A percentile compares a stretch with the other conserved stretches of the same genome.
phyloP scores from a whole-genome alignment of 139 green algal species.

The Raphidocelis subcapitata region DNA sequence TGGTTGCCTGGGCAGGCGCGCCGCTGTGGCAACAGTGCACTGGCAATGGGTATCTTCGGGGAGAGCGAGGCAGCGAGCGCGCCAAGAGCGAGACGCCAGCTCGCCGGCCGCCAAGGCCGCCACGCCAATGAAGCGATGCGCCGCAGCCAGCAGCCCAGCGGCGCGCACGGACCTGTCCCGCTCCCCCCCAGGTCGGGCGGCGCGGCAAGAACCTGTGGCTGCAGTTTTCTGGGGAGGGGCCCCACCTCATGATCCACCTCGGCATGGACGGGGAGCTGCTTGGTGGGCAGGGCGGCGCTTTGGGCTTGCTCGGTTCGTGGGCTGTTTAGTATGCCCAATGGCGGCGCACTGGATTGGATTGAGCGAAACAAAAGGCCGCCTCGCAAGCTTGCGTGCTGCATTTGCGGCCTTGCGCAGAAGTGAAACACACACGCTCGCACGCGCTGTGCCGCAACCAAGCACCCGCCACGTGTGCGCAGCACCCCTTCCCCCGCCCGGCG shows the following conservation, averaged over 20 bases:
- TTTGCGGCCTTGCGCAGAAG: background rate
- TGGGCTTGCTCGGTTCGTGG: too few species aligned
- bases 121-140: too few species aligned
- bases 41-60: too few species aligned
- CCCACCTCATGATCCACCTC: slow-evolving; percentile 68
- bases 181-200: slow-evolving; percentile 15
- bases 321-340: background rate
- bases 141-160: background rate
- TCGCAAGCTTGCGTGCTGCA: background rate
- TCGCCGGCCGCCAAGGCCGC: too few species aligned
- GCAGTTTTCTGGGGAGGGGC: slow-evolving; percentile 50
- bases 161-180: background rate
- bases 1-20: background rate
- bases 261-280: slow-evolving; percentile 41
- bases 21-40: too few species aligned
- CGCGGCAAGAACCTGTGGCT: slow-evolving; percentile 86
- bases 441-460: background rate
- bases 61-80: too few species aligned
- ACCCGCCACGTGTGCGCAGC: too few species aligned
- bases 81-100: too few species aligned
- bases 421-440: background rate
- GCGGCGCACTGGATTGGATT: background rate
- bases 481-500: too few species aligned
- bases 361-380: too few species aligned
- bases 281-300: background rate